A percentile compares a stretch with the other conserved stretches of the same genome.
Conservation (phyloP, 495 filamentous ascomycete genomes). For the Astrothelium subdiscretum region DNA sequence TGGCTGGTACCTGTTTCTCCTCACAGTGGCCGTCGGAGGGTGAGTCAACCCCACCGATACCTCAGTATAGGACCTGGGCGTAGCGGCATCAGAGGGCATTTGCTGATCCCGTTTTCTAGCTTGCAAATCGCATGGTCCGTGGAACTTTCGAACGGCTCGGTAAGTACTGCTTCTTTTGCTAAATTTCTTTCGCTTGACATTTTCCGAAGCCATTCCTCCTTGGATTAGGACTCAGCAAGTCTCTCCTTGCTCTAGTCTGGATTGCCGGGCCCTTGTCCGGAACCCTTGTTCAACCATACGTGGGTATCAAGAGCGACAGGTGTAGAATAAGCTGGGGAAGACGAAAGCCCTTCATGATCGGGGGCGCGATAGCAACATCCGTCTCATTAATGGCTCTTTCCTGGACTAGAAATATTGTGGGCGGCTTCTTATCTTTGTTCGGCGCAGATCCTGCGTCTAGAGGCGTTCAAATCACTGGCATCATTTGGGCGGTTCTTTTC, state of each 20-base stretch:
- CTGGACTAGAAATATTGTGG: constrained; percentile 72
- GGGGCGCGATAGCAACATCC: constrained; percentile 60
- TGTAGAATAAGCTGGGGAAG: constrained; percentile 72
- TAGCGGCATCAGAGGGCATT: neutral
- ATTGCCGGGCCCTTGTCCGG: constrained; percentile 84
- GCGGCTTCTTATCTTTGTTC: constrained; percentile 57
- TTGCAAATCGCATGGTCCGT: constrained; percentile 93
- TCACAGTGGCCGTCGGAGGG: constrained; percentile 75
- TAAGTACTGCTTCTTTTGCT: constrained; percentile 22
- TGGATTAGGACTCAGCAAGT: constrained; percentile 82
- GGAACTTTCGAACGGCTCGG: constrained; percentile 75
- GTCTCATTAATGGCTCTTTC: constrained; percentile 62
- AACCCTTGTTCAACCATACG: constrained; percentile 81
- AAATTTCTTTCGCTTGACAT: neutral
- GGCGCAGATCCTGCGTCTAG: constrained; percentile 51
- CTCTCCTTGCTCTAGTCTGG: constrained; percentile 87
- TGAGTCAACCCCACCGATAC: constrained; percentile 22
- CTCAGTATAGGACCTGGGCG: neutral
- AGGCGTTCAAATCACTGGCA: constrained; percentile 47
- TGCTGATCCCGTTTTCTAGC: constrained; percentile 25
- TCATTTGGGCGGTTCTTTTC: constrained; percentile 64
- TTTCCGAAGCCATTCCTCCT: constrained; percentile 33
- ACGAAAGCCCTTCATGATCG: constrained; percentile 79
- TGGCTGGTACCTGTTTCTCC: constrained; percentile 66
- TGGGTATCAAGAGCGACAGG: constrained; percentile 82